phyloP scores from a whole-genome alignment of 768 basidiomycete species.

The Phylloporus arenicola region DNA sequence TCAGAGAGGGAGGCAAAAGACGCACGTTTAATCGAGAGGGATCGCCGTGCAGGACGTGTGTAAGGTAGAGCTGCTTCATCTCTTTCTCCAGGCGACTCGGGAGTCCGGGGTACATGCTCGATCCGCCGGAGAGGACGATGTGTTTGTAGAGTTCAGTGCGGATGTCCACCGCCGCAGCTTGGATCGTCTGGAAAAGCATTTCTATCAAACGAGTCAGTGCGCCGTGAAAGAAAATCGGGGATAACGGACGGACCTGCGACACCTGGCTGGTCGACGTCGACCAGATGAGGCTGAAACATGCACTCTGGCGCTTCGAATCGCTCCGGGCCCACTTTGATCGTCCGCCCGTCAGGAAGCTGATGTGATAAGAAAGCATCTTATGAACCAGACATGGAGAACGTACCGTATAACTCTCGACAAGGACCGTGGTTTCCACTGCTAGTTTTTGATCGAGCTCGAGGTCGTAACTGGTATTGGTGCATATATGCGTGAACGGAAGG shows the following conservation, averaged over 20 bases:
- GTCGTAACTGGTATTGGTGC: conserved; percentile 66
- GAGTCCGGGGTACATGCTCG: conserved; percentile 98
- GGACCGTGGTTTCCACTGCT: conserved; percentile 91
- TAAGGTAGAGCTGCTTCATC: conserved; percentile 98
- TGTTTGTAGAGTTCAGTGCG: conserved; percentile 95
- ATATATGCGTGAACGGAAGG: background rate
- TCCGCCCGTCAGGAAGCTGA: conserved; percentile 91
- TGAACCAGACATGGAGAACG: conserved; percentile 15
- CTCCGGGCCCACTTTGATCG: conserved; percentile 96
- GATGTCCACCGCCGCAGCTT: conserved; percentile 83
- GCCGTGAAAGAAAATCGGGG: background rate
- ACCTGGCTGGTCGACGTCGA: conserved; percentile 95
- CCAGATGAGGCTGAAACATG: conserved; percentile 99
- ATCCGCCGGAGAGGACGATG: conserved; percentile 94
- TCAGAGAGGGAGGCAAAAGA: conserved; percentile 13
- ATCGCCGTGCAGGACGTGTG: conserved; percentile 80
- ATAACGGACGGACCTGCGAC: conserved; percentile 66
- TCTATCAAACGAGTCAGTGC: conserved; percentile 41
- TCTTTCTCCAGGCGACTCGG: conserved; percentile 97
- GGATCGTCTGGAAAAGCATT: conserved; percentile 96
- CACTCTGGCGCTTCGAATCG: conserved; percentile 99
- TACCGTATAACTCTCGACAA: conserved; percentile 96
- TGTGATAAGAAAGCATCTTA: conserved; percentile 2
- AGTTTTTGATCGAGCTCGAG: conserved; percentile 91
- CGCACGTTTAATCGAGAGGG: conserved; percentile 80